Evolutionary conservation across 176 grass and related monocot genomes (phyloP).

Genomic region (Oryza brachyantha): DNA sequence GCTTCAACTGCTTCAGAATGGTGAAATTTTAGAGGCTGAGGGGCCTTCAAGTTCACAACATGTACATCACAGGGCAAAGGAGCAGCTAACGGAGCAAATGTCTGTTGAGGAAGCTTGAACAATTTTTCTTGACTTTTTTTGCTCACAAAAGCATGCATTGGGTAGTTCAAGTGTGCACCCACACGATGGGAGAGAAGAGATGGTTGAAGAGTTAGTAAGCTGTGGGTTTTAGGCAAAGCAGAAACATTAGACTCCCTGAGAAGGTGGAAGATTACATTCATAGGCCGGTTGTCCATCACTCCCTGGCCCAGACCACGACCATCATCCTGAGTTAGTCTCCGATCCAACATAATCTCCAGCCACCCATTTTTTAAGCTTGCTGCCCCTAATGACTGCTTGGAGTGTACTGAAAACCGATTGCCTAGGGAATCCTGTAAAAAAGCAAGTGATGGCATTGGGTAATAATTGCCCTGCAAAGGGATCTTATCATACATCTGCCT

Average conservation of each 20-base stretch:
- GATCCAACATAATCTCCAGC: slow-evolving; percentile 98
- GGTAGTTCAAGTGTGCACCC: slow-evolving; percentile 79
- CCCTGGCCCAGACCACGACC: slow-evolving; percentile 91
- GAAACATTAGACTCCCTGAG: slow-evolving; percentile 83
- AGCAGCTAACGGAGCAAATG: slow-evolving; percentile 64
- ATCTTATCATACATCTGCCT: slow-evolving; percentile 94
- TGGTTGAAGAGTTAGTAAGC: slow-evolving; percentile 67
- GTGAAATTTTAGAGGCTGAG: slow-evolving; percentile 78
- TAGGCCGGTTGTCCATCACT: slow-evolving; percentile 84
- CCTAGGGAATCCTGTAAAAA: slow-evolving; percentile 88
- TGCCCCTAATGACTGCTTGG: slow-evolving; percentile 82
- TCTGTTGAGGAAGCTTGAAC: slow-evolving; percentile 45
- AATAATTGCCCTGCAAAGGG: slow-evolving; percentile 97
- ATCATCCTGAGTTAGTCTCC: slow-evolving; percentile 79
- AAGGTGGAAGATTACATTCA: slow-evolving; percentile 86
- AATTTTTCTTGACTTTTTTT: slow-evolving; percentile 49
- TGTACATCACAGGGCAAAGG: slow-evolving; percentile 91
- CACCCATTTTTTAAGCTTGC: slow-evolving; percentile 95
- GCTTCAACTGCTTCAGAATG: slow-evolving; percentile 40
- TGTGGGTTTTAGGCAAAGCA: slow-evolving; percentile 62
- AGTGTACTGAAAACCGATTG: slow-evolving; percentile 82
- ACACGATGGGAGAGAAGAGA: slow-evolving; percentile 80
- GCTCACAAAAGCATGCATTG: slow-evolving; percentile 81
- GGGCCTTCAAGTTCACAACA: slow-evolving; percentile 87
- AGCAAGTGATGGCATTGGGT: slow-evolving; percentile 90